Evolutionary conservation across 139 green algal species (phyloP).

Genomic region (Mychonastes homosphaera): DNA sequence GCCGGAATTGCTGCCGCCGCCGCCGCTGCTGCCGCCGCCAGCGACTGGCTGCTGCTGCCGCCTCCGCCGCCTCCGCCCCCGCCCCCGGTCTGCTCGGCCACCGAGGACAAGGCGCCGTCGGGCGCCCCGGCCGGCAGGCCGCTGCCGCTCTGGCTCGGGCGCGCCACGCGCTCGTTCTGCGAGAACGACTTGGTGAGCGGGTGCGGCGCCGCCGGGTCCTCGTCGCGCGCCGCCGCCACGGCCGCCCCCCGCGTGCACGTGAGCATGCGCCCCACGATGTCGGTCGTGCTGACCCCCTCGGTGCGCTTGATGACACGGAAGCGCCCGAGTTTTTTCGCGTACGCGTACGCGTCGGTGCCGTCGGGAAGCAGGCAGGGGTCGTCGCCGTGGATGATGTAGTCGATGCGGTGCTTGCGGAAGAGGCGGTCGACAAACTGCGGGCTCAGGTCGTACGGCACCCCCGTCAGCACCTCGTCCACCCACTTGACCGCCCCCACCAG

Average conservation of each 20-base stretch:
- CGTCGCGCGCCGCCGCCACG: conserved; percentile 15
- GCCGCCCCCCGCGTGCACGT: conserved; percentile 62
- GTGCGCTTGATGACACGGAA: conserved; percentile 98
- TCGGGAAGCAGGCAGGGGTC: conserved; percentile 97
- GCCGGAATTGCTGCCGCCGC: too few species aligned
- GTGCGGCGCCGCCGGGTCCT: conserved; percentile 20
- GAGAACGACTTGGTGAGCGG: conserved; percentile 26
- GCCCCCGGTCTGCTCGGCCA: too few species aligned
- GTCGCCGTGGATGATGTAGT: conserved; percentile 98
- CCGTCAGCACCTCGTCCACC: conserved; percentile 95
- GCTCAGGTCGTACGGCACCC: conserved; percentile 89
- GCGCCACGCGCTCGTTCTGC: too few species aligned
- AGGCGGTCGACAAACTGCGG: conserved; percentile 86
- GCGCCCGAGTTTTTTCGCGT: conserved; percentile 79
- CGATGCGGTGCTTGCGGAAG: conserved; percentile 89
- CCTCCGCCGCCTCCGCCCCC: too few species aligned
- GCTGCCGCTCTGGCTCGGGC: too few species aligned
- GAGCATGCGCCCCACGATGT: conserved; percentile 98
- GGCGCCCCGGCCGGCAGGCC: too few species aligned
- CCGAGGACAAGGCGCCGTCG: too few species aligned
- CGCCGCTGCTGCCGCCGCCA: too few species aligned
- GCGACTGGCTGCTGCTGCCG: too few species aligned
- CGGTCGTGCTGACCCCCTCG: conserved; percentile 93
- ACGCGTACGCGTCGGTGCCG: conserved; percentile 92
- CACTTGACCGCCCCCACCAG: conserved; percentile 92